Percentiles rank a stretch among this genome's conserved stretches.
Conservation (phyloP, 2,329 filamentous ascomycete genomes). For the Xylariaceae sp. region DNA sequence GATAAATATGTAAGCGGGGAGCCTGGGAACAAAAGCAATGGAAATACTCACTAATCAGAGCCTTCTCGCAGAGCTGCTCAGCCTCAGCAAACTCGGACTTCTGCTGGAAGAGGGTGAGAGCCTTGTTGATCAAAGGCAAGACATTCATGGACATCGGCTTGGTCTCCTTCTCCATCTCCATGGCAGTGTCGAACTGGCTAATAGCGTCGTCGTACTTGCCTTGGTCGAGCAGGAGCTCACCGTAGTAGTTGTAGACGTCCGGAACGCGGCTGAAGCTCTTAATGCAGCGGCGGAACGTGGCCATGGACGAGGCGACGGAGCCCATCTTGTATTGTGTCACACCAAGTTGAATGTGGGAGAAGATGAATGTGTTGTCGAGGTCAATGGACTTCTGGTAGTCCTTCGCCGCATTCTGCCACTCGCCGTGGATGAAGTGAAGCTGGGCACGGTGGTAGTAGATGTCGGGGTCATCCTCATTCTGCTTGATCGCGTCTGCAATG, state of each 20-base stretch:
- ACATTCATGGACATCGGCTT: constrained; percentile 98
- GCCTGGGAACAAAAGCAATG: constrained; percentile 6
- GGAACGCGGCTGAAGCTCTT: constrained; percentile 98
- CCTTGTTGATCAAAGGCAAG: constrained; percentile 96
- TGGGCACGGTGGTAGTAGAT: constrained; percentile 99
- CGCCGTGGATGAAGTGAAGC: constrained; percentile 93
- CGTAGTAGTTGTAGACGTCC: constrained; percentile 99
- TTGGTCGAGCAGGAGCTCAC: constrained; percentile 93
- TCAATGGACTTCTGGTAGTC: constrained; percentile 99
- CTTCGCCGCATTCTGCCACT: constrained; percentile 89
- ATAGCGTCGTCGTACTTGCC: constrained; percentile 93
- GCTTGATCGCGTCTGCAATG: constrained; percentile 76
- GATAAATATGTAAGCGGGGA: constrained; percentile 31
- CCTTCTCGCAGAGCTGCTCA: constrained; percentile 95
- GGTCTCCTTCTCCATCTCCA: constrained; percentile 94
- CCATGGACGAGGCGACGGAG: constrained; percentile 95
- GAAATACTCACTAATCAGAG: constrained; percentile 75
- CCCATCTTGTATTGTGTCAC: constrained; percentile 99
- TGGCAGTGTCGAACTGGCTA: constrained; percentile 96
- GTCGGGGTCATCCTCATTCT: constrained; percentile 86
- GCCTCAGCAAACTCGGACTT: constrained; percentile 94
- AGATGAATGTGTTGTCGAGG: constrained; percentile 92
- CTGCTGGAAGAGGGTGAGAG: constrained; percentile 94
- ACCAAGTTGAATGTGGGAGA: constrained; percentile 97
- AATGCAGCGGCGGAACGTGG: constrained; percentile 92